Conservation (phyloP, 2,329 filamentous ascomycete species). For the Calonectria hawksworthii region DNA sequence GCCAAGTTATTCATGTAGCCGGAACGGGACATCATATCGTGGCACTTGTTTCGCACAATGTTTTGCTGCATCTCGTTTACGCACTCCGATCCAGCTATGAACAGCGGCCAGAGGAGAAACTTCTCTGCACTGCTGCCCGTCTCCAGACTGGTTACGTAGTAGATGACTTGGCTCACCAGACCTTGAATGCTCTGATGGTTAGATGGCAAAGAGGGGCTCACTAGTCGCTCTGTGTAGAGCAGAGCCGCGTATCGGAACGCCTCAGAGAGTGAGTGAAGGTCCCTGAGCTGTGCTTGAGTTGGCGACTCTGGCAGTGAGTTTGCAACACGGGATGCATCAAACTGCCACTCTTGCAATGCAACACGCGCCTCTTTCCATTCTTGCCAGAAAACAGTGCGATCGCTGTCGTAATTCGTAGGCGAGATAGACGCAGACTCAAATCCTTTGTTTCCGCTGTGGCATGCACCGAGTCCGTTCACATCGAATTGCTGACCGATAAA, state of each 20-base stretch:
- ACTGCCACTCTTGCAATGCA: conserved; percentile 85
- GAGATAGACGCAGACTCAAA: conserved; percentile 57
- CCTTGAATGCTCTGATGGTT: conserved; percentile 84
- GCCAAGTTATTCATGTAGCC: conserved; percentile 95
- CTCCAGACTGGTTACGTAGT: conserved; percentile 85
- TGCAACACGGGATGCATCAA: conserved; percentile 69
- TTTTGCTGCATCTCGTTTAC: conserved; percentile 84
- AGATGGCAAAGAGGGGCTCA: conserved; percentile 80
- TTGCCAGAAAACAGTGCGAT: conserved; percentile 79
- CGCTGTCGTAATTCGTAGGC: conserved; percentile 67
- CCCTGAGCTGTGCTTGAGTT: conserved; percentile 75
- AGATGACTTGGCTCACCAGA: conserved; percentile 85
- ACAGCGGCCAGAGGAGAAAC: conserved; percentile 93
- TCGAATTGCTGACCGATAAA: conserved; percentile 73
- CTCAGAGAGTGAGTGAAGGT: conserved; percentile 87
- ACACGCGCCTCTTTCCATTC: conserved; percentile 88
- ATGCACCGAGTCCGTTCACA: conserved; percentile 74
- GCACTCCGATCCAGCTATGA: conserved; percentile 91
- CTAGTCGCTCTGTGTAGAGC: conserved; percentile 90
- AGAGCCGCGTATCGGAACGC: conserved; percentile 91
- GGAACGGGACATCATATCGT: conserved; percentile 88
- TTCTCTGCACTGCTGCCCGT: conserved; percentile 82
- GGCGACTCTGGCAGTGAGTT: conserved; percentile 64
- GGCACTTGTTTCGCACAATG: conserved; percentile 83
- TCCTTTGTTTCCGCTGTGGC: conserved; percentile 69